A percentile compares a stretch with the other conserved stretches of the same genome.
Evolutionary conservation across 2,329 filamentous ascomycete species (phyloP).

Genomic region (Paraphaeosphaeria minitans): DNA sequence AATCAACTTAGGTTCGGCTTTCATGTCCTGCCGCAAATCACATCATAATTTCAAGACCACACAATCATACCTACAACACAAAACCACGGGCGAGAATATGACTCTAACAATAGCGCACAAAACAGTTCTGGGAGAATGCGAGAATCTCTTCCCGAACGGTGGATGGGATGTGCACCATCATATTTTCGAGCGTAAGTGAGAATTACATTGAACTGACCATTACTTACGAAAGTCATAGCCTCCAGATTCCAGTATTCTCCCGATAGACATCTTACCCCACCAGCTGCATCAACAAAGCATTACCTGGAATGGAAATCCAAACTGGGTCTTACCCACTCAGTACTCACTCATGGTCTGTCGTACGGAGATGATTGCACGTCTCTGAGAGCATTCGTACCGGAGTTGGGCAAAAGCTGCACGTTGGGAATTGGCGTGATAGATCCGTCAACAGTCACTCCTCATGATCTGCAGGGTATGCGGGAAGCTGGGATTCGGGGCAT

Average conservation of each 20-base stretch:
- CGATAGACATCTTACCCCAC: conserved; percentile 36
- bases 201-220: background rate
- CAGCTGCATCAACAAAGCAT: conserved; percentile 31
- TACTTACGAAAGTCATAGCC: background rate
- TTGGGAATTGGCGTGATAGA: conserved; percentile 41
- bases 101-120: background rate
- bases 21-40: background rate
- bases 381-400: conserved; percentile 37
- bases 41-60: background rate
- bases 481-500: conserved; percentile 41
- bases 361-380: conserved; percentile 47
- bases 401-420: conserved; percentile 31
- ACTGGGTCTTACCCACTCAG: conserved; percentile 42
- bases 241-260: conserved; percentile 27
- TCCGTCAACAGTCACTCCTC: conserved; percentile 26
- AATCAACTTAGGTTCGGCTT: too few species aligned
- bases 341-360: conserved; percentile 46
- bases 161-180: conserved; percentile 20
- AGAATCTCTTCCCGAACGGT: conserved; percentile 11
- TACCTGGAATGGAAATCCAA: conserved; percentile 30
- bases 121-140: background rate
- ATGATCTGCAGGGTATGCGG: conserved; percentile 31
- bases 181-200: conserved; percentile 17
- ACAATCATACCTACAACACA: background rate
- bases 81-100: background rate